Evolutionary conservation across 2,329 filamentous ascomycete species (phyloP).

Genomic region (Dothistroma pini): DNA sequence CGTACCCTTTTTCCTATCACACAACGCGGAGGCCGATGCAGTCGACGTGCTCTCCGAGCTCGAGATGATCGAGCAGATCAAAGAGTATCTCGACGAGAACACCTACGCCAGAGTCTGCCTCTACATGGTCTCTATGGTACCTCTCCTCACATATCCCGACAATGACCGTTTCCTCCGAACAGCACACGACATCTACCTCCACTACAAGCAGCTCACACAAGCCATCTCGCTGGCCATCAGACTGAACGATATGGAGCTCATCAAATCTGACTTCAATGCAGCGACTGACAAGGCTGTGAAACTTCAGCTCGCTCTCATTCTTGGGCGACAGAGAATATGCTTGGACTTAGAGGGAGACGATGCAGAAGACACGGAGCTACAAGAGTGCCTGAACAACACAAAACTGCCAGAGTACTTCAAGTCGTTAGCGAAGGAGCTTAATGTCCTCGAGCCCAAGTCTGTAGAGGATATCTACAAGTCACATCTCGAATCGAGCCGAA

Average conservation of each 20-base stretch:
- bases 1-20: conserved; percentile 91
- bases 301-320: conserved; percentile 91
- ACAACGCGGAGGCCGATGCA: conserved; percentile 96
- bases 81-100: conserved; percentile 86
- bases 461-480: conserved; percentile 99
- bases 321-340: conserved; percentile 86
- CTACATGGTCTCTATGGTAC: conserved; percentile 99
- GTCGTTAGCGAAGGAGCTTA: conserved; percentile 87
- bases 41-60: conserved; percentile 96
- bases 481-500: conserved; percentile 91
- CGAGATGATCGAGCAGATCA: conserved; percentile 91
- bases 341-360: conserved; percentile 64
- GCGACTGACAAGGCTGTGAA: conserved; percentile 77
- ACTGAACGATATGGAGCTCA: conserved; percentile 76
- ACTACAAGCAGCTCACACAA: conserved; percentile 88
- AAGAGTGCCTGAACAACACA: conserved; percentile 82
- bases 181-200: conserved; percentile 88
- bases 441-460: conserved; percentile 93
- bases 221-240: conserved; percentile 93
- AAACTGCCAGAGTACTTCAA: conserved; percentile 91
- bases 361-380: conserved; percentile 69
- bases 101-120: conserved; percentile 90
- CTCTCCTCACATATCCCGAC: conserved; percentile 93
- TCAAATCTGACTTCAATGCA: conserved; percentile 74
- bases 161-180: conserved; percentile 93